Evolutionary conservation across 106 monocot genomes (phyloP).

Genomic region (Dioscorea zingiberensis): DNA sequence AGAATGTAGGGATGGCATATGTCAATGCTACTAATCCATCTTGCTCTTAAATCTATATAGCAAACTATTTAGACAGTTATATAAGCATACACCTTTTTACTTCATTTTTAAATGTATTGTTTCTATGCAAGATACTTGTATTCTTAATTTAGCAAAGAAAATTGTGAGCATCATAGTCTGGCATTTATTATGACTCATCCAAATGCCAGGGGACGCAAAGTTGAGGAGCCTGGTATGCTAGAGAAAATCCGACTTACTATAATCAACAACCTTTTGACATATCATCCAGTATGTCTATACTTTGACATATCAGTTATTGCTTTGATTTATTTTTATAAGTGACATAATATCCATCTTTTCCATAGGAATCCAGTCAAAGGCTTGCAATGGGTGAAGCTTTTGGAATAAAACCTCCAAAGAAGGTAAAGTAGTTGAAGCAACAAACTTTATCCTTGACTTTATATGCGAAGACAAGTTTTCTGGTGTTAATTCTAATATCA

Average conservation of each 20-base stretch:
- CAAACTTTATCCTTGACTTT: too few species aligned
- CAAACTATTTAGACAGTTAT: too few species aligned
- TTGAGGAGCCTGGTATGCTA: conserved; percentile 78
- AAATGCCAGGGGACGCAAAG: conserved; percentile 64
- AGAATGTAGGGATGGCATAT: too few species aligned
- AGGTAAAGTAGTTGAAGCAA: conserved; percentile 24
- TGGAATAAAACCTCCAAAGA: conserved; percentile 86
- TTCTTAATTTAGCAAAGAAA: not conserved
- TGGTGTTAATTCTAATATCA: too few species aligned
- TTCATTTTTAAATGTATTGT: too few species aligned
- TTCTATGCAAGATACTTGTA: too few species aligned
- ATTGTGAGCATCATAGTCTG: too few species aligned
- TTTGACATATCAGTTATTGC: not conserved
- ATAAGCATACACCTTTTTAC: too few species aligned
- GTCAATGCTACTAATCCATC: too few species aligned
- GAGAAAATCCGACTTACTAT: conserved; percentile 89
- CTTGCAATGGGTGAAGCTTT: conserved; percentile 96
- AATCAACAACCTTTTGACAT: conserved; percentile 84
- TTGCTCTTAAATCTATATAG: too few species aligned
- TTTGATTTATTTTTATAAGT: not conserved
- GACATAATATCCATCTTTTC: not conserved
- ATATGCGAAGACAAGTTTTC: too few species aligned
- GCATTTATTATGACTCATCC: too few species aligned
- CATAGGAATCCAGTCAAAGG: conserved; percentile 89
- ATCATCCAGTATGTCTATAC: conserved; percentile 73